phyloP scores from a whole-genome alignment of 108 stramenopile species.

The Cyclotella baltica region DNA sequence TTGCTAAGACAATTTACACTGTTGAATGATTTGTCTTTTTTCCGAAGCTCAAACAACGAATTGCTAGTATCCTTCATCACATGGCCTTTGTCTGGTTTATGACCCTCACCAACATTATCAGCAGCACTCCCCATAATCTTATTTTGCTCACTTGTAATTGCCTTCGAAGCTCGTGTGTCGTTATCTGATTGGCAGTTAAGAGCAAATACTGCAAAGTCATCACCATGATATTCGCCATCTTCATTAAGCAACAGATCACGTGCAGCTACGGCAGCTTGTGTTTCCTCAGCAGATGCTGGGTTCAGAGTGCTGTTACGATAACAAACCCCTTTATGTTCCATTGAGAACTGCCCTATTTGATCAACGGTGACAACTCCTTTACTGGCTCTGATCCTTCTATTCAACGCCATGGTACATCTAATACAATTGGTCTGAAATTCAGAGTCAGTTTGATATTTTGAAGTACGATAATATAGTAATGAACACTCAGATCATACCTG shows the following conservation, averaged over 20 bases:
- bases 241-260: not conserved
- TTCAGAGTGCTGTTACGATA: not conserved
- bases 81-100: not conserved
- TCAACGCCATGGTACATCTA: not conserved
- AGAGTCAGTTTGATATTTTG: not conserved
- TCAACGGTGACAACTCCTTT: not conserved
- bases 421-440: not conserved
- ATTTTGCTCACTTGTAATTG: not conserved
- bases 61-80: not conserved
- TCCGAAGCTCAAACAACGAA: not conserved
- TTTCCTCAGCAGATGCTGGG: not conserved
- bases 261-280: not conserved
- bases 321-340: not conserved
- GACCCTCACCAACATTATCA: not conserved
- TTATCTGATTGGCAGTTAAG: not conserved
- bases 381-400: not conserved
- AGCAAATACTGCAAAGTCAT: not conserved
- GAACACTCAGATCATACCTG: not conserved
- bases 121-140: not conserved
- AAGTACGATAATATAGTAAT: not conserved
- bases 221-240: not conserved
- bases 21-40: not conserved
- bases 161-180: not conserved
- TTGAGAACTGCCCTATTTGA: not conserved
- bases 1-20: not conserved